A percentile compares a stretch with the other conserved stretches of the same genome.
phyloP scores from a whole-genome alignment of 305 asterid species.

The Fraxinus nigra region DNA sequence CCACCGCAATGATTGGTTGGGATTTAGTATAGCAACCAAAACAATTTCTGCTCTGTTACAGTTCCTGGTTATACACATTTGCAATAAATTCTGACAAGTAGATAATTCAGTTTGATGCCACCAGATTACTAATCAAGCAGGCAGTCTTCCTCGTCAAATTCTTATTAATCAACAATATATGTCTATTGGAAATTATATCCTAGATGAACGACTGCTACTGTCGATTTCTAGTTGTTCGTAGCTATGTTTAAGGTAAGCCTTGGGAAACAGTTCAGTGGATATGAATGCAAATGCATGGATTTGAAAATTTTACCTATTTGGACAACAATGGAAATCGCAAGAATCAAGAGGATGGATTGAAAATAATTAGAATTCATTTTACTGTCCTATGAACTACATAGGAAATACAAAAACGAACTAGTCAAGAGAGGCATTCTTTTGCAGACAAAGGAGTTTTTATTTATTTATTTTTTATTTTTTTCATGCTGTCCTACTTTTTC shows the following conservation, averaged over 20 bases:
- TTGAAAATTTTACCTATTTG: neutral
- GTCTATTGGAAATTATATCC: neutral
- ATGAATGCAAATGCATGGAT: neutral
- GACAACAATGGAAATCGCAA: neutral
- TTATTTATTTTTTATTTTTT: neutral
- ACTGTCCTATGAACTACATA: neutral
- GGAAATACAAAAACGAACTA: neutral
- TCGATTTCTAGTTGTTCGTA: neutral
- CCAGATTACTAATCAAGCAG: neutral
- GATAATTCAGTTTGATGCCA: neutral
- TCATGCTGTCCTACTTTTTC: neutral
- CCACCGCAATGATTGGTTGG: slow-evolving; percentile 59
- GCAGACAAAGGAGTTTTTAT: neutral
- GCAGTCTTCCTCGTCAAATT: neutral
- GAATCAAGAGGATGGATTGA: neutral
- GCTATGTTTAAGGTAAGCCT: neutral
- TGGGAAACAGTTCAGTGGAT: neutral
- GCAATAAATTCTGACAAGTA: slow-evolving; percentile 28
- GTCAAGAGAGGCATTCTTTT: neutral
- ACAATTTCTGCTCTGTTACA: slow-evolving; percentile 80
- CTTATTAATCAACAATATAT: neutral
- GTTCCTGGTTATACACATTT: slow-evolving; percentile 42
- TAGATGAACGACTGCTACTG: neutral
- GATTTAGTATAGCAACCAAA: slow-evolving; percentile 69
- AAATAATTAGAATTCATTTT: neutral